Base-by-base conservation (phyloP, 441 rosid genomes). In the Eutrema salsugineum region DNA sequence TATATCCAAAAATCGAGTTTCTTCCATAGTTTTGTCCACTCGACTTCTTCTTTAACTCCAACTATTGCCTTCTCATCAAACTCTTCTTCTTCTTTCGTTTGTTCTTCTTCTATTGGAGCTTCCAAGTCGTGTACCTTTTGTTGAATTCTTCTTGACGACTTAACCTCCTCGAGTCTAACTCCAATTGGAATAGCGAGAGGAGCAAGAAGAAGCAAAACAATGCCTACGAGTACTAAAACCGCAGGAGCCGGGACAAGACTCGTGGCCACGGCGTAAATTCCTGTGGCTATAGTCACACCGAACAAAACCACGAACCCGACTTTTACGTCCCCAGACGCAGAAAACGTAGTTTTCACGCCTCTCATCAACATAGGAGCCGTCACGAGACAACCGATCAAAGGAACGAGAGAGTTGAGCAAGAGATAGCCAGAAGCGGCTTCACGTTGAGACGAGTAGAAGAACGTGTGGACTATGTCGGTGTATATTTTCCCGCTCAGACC, bases 401-500 rank as follows among this genome's bases (percentile, higher is more conserved):
- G 99, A 35, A 81, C 64, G 6, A 84, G 20, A 8, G 99, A 72
- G 87, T 74, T 90, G 10, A 94, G 80, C 32, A 94, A 82, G 40
- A 94, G 89, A 77, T 86, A 94, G 12, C 76, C 76, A 10, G 79
- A 68, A 1, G 97, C 95, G 61, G 73, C 89, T 39, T 68, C 62
- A 0, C 12, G 19, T 3, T 79, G 80, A 14, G 87, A 79, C 28
- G 73, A 48, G 47, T 55, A 30, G 65, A 77, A 72, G 2, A 82
- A 27, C 9, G 80, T 78, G 4, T 83, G 67, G 6, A 90, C 95
- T 1, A 87, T 44, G 53, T 73, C 83, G 9, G 99, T 85, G 77
- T 90, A 94, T 14, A 94, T 72, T 59, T 86, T 86, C 46, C 97
- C 95, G 28, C 95, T 91, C 55, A 93, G 73, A 15, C 98, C 97